Conservation (phyloP, 345 rosid genomes). For the Salix caprea region DNA sequence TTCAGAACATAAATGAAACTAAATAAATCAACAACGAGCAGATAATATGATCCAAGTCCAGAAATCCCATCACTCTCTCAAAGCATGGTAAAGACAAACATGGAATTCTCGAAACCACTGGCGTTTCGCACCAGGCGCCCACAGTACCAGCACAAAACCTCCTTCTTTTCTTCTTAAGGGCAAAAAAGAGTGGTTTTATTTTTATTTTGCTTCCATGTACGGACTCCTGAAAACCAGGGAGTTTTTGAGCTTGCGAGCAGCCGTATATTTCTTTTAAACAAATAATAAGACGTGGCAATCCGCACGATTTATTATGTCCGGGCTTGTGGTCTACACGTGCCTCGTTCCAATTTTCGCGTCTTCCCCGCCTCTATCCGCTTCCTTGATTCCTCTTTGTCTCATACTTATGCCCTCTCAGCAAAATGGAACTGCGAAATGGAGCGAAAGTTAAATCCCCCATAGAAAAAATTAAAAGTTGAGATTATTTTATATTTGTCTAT, state of each 20-base stretch:
- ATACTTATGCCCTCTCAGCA: neutral
- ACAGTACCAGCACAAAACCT: neutral
- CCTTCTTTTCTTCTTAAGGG: neutral
- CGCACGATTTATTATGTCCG: neutral
- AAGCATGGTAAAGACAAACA: neutral
- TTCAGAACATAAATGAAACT: neutral
- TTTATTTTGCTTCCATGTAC: neutral
- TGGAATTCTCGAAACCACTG: constrained; percentile 3
- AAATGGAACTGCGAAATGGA: neutral
- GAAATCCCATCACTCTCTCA: neutral
- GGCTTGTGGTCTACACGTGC: constrained; percentile 27
- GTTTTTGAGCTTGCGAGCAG: neutral
- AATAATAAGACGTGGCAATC: neutral
- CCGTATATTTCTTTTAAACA: neutral
- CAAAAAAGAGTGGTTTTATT: neutral
- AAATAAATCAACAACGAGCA: neutral
- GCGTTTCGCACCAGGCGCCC: constrained; percentile 4
- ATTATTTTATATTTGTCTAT: neutral
- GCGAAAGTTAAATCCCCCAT: neutral
- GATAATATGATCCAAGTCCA: neutral
- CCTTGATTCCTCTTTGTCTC: neutral
- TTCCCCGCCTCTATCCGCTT: constrained; percentile 9
- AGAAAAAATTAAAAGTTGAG: too few species aligned
- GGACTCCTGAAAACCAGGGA: constrained; percentile 32
- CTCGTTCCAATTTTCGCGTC: neutral